phyloP scores from a whole-genome alignment of 805 yeast genomes.

The Wickerhamomyces chaumierensis region DNA sequence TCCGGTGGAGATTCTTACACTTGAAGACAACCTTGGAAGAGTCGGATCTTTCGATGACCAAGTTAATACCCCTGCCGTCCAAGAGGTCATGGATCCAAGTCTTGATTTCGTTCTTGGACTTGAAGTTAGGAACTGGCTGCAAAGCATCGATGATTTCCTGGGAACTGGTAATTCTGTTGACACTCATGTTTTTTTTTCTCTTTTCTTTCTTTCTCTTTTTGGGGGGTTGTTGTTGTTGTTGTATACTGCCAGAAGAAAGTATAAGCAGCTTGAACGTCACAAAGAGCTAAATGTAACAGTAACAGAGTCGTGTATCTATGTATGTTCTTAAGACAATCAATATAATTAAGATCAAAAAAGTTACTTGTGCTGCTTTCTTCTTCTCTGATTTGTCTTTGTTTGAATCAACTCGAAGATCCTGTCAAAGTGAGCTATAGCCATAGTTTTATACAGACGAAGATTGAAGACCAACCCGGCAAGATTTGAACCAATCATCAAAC shows the following conservation, averaged over 20 bases:
- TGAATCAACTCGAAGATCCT: too few species aligned
- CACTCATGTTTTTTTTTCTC: too few species aligned
- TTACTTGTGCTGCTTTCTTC: too few species aligned
- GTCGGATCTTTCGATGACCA: conserved; percentile 23
- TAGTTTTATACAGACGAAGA: background rate
- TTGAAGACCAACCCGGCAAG: background rate
- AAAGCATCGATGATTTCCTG: conserved; percentile 16
- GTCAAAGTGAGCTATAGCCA: background rate
- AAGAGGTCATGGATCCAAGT: conserved; percentile 17
- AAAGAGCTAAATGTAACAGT: too few species aligned
- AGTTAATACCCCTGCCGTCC: conserved; percentile 12
- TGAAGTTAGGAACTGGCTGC: conserved; percentile 17
- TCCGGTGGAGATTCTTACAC: conserved; percentile 20
- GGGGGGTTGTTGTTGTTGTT: too few species aligned
- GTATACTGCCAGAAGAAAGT: too few species aligned
- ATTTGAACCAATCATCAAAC: conserved; percentile 1
- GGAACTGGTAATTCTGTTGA: conserved; percentile 10
- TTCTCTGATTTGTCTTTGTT: too few species aligned
- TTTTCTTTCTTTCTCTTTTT: too few species aligned
- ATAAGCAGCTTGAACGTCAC: too few species aligned
- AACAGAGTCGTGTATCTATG: background rate
- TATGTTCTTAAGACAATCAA: too few species aligned
- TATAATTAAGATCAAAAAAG: too few species aligned
- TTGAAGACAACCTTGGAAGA: conserved; percentile 22
- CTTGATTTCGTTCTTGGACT: conserved; percentile 16